Percentiles rank a stretch among this genome's conserved stretches.
These are phyloP conservation scores for Aspergillaceae sp. DNA, from an alignment of 2,329 filamentous ascomycete genomes.

Conservation along the genomic window DNA sequence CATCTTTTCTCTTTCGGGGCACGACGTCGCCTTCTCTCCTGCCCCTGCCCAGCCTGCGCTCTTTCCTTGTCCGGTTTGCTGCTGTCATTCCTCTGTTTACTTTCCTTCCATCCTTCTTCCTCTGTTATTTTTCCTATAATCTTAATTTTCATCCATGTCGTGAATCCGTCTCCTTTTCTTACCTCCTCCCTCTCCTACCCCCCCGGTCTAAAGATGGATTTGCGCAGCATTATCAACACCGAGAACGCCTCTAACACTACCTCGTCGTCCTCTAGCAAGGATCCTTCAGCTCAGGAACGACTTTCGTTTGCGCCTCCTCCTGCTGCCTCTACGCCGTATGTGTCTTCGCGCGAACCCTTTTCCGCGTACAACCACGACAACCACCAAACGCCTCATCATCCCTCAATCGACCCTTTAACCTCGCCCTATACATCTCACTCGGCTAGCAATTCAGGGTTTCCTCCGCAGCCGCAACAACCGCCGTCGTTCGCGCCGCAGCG, in stretches of 20 bases:
- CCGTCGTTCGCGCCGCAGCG: slow-evolving; percentile 32
- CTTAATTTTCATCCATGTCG: no score
- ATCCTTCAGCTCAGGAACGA: slow-evolving; percentile 19
- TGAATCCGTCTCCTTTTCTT: neutral
- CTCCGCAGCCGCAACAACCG: slow-evolving; percentile 22
- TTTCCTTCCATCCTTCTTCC: neutral
- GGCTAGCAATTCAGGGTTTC: slow-evolving; percentile 22
- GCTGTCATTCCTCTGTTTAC: neutral
- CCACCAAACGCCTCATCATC: slow-evolving; percentile 15
- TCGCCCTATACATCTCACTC: slow-evolving; percentile 35
- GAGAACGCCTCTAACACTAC: slow-evolving; percentile 27
- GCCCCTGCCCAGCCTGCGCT: neutral
- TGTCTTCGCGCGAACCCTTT: slow-evolving; percentile 31
- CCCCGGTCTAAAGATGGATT: slow-evolving; percentile 36
- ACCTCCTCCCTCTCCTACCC: slow-evolving; percentile 1
- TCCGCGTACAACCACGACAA: slow-evolving; percentile 20
- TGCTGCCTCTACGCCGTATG: slow-evolving; percentile 33
- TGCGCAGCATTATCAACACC: slow-evolving; percentile 46
- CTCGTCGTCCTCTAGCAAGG: slow-evolving; percentile 16
- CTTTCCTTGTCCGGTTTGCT: neutral
- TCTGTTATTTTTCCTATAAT: neutral
- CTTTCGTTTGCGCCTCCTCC: slow-evolving; percentile 33
- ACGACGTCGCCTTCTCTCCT: neutral
- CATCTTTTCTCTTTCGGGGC: neutral
- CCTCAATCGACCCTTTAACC: slow-evolving; percentile 20